Evolutionary conservation across 1,284 basidiomycete genomes (phyloP).

Genomic region (Lentinula novae-zelandiae): DNA sequence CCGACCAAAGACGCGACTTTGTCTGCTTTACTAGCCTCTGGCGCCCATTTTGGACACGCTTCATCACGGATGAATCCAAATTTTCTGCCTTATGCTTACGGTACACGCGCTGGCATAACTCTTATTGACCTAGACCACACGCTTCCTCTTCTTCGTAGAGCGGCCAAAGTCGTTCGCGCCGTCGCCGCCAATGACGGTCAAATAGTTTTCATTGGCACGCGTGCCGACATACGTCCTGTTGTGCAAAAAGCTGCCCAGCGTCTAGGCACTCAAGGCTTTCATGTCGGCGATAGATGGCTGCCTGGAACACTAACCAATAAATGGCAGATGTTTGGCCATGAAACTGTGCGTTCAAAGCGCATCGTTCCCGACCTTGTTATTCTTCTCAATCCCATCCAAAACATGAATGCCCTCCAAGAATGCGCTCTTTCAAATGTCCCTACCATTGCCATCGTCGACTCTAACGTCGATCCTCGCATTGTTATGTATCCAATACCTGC

Average conservation of each 20-base stretch:
- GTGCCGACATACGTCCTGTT: constrained; percentile 71
- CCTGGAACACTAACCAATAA: constrained; percentile 94
- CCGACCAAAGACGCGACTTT: constrained; percentile 72
- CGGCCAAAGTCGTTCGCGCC: constrained; percentile 83
- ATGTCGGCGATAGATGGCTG: constrained; percentile 88
- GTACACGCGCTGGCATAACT: constrained; percentile 84
- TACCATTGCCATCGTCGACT: constrained; percentile 89
- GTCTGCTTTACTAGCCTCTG: constrained; percentile 88
- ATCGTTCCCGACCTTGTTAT: constrained; percentile 85
- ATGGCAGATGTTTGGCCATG: constrained; percentile 69
- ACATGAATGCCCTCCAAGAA: constrained; percentile 82
- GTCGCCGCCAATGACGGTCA: constrained; percentile 82
- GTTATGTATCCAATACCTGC: constrained; percentile 99
- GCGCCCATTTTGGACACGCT: constrained; percentile 93
- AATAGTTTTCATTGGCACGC: constrained; percentile 89
- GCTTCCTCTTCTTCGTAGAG: constrained; percentile 86
- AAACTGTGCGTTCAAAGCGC: constrained; percentile 52
- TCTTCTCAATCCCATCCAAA: constrained; percentile 85
- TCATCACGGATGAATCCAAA: constrained; percentile 81
- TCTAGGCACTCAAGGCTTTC: constrained; percentile 75
- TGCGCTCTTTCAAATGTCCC: constrained; percentile 83
- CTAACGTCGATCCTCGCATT: constrained; percentile 92
- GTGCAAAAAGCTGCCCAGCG: constrained; percentile 82
- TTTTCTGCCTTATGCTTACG: constrained; percentile 93
- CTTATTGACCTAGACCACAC: constrained; percentile 97